Base-by-base conservation (phyloP, 345 rosid species). In the Salix caprea region DNA sequence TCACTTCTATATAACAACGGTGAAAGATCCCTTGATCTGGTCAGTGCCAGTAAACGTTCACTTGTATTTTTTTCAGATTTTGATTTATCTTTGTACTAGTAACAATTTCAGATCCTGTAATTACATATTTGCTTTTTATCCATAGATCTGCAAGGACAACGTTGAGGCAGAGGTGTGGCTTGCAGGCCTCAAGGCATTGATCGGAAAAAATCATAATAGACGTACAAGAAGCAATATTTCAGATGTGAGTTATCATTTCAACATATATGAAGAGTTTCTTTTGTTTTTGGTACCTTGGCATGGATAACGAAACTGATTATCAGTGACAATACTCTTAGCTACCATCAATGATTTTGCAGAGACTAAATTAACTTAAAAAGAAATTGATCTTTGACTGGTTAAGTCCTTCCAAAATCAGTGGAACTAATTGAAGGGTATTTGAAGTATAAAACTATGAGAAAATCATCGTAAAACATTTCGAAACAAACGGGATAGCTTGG, bases 21-120 rank as follows among this genome's bases (percentile, higher is more conserved):
- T 61, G 97, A 96, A 72, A 89, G 99, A 82, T 90, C 97, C 79
- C 97, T 96, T 78, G 99, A 92, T 82, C 85, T 96, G 98, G 99
- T 96, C 70, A 83, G 97, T 88, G 42, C 54, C 66, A 67, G 46
- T 40, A 67, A 74, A 37, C 39, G 56, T 56, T 64, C 71, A 36
- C 12, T 7, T 69, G 54, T n/a, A 26, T 10, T 11, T 39, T 19
- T 34, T 32, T 68, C 14, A 7, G 48, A 15, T 4, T 42, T 39
- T 23, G 12, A 65, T 67, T 72, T 32, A 37, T 72, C 30, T 60
- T 40, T 28, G 32, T 19, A 65, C 36, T 61, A 58, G 40, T 67
- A 24, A 71, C 42, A 54, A 37, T 65, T 75, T 76, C 42, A 74
- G 21, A 50, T 79, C 44, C 50, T 10, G 26, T 66, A 72, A 77